phyloP scores from a whole-genome alignment of 306 rosid species.

The Aeschynomene evenia region DNA sequence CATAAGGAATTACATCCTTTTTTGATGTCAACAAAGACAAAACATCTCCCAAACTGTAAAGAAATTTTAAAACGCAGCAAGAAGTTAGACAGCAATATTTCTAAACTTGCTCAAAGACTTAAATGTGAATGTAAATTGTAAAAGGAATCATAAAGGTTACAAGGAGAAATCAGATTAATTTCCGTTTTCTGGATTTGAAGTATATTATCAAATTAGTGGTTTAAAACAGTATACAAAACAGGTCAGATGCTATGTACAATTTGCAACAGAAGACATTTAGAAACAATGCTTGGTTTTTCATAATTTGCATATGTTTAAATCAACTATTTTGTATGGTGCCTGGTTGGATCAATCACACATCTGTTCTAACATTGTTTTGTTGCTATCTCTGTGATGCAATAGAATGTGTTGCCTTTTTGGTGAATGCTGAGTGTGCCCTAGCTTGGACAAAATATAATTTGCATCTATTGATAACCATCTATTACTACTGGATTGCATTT shows the following conservation, averaged over 20 bases:
- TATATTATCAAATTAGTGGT: background rate
- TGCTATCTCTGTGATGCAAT: background rate
- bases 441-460: background rate
- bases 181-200: background rate
- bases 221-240: background rate
- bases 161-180: background rate
- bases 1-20: conserved; percentile 44
- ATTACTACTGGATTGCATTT: background rate
- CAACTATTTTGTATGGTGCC: background rate
- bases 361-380: background rate
- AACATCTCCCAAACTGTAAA: conserved; percentile 56
- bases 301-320: background rate
- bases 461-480: background rate
- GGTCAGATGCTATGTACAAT: background rate
- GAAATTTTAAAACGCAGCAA: conserved; percentile 20
- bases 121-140: background rate
- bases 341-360: background rate
- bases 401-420: background rate
- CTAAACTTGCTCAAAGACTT: background rate
- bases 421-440: background rate
- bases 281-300: background rate
- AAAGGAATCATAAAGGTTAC: background rate
- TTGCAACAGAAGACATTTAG: background rate
- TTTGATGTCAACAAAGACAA: conserved; percentile 50
- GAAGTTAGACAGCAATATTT: background rate